These are phyloP conservation scores for Solanum bulbocastanum DNA, from an alignment of 257 asterid species.

Conservation along the genomic window DNA sequence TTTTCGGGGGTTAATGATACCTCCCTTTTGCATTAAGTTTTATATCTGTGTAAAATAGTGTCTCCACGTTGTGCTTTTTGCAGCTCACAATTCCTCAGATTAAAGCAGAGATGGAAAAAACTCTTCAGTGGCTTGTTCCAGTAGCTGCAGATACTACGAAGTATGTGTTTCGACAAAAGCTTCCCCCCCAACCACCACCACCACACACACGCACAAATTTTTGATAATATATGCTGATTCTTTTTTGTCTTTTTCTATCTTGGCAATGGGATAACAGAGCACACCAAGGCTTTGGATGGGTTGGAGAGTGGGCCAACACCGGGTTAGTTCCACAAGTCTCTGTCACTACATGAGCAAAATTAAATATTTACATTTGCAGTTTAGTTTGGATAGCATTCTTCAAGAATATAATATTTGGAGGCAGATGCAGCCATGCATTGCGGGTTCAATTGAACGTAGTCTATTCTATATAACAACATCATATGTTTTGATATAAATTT, in stretches of 20 bases:
- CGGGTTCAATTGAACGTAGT: not conserved
- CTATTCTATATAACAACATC: not conserved
- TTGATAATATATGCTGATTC: not conserved
- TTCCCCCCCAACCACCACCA: not conserved
- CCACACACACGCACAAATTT: not conserved
- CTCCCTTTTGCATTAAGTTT: not conserved
- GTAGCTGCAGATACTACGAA: constrained; percentile 82
- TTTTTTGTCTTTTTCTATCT: not conserved
- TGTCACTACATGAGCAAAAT: not conserved
- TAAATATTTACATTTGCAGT: not conserved
- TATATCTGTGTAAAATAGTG: not conserved
- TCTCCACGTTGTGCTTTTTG: constrained; percentile 6
- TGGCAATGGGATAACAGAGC: constrained; percentile 41
- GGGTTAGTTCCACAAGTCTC: constrained; percentile 44
- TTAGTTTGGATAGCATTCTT: not conserved
- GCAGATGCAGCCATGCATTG: not conserved
- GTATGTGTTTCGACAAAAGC: constrained; percentile 16
- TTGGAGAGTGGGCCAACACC: constrained; percentile 97
- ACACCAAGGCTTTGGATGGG: constrained; percentile 99
- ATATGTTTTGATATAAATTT: not conserved
- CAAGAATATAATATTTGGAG: not conserved
- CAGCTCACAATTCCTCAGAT: constrained; percentile 77
- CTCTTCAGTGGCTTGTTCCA: constrained; percentile 94
- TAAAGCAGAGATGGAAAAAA: constrained; percentile 90
- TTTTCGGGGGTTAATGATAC: not conserved